These are phyloP conservation scores for Arctium minus DNA, from an alignment of 129 eudicot species.

Conservation along the genomic window DNA sequence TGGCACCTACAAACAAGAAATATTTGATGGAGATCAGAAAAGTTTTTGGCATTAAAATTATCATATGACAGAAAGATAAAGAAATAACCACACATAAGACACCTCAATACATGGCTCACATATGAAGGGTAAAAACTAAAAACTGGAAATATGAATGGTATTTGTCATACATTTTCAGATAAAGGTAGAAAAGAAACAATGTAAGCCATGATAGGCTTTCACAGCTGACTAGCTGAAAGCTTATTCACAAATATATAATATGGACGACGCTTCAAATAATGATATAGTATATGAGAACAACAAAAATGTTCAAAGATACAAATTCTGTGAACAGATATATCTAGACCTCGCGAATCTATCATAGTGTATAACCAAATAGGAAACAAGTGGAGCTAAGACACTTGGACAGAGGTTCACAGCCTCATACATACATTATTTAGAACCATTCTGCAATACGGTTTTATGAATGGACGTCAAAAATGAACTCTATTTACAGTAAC, in stretches of 20 bases:
- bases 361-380: too few species aligned
- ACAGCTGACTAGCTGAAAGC: too few species aligned
- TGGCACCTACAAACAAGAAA: conserved; percentile 61
- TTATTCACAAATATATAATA: background rate
- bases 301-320: too few species aligned
- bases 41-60: background rate
- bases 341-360: too few species aligned
- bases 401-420: too few species aligned
- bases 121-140: background rate
- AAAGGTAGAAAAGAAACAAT: background rate
- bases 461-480: too few species aligned
- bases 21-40: background rate
- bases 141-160: background rate
- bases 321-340: too few species aligned
- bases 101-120: background rate
- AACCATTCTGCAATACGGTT: too few species aligned
- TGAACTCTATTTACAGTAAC: background rate
- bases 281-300: too few species aligned
- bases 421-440: background rate
- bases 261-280: too few species aligned
- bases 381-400: too few species aligned
- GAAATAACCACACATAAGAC: background rate
- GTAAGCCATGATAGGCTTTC: background rate
- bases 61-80: background rate
- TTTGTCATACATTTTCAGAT: background rate